These are phyloP conservation scores for Ceriops tagal DNA, from an alignment of 345 rosid genomes.

Conservation along the genomic window DNA sequence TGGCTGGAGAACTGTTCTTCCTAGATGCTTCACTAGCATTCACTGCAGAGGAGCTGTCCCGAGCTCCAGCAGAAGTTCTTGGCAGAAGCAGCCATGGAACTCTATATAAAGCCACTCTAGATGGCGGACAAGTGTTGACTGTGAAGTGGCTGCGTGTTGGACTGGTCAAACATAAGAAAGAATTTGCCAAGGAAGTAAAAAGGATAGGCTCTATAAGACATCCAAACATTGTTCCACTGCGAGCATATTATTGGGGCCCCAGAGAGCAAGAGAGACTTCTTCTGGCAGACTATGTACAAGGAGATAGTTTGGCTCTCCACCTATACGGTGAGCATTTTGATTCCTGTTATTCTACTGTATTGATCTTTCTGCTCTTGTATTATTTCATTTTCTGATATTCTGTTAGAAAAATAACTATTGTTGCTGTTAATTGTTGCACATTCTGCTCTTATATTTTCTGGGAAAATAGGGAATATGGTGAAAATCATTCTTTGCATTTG, in stretches of 20 bases:
- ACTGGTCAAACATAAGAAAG: conserved; percentile 85
- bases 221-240: conserved; percentile 67
- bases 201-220: conserved; percentile 72
- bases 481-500: no score
- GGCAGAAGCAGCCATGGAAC: conserved; percentile 99
- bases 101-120: conserved; percentile 84
- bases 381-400: neutral
- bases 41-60: conserved; percentile 86
- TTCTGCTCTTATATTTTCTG: no score
- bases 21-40: conserved; percentile 67
- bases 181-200: conserved; percentile 81
- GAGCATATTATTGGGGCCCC: conserved; percentile 96
- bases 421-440: neutral
- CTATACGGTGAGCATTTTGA: conserved; percentile 65
- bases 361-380: neutral
- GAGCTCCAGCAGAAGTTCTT: conserved; percentile 99
- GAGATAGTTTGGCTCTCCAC: conserved; percentile 91
- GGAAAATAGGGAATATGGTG: no score
- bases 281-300: conserved; percentile 70
- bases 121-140: conserved; percentile 68
- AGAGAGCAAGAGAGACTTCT: conserved; percentile 95
- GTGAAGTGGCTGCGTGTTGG: conserved; percentile 98
- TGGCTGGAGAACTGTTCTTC: conserved; percentile 88
- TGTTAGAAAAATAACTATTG: neutral
- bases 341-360: neutral